Base-by-base conservation (phyloP, 768 basidiomycete species). In the Scleroderma bovista region DNA sequence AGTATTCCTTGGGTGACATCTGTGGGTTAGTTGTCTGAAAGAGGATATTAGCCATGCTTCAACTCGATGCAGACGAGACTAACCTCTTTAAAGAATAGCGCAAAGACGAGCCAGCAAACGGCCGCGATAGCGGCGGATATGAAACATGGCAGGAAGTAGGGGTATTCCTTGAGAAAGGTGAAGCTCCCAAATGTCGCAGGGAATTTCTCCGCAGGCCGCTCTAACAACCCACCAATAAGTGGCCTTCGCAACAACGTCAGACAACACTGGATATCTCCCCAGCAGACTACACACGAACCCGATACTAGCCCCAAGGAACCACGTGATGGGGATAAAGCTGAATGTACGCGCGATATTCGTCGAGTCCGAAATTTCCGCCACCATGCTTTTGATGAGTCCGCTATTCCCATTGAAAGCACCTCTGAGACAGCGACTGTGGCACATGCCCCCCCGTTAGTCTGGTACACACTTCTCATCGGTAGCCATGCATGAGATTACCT, bases 141-240 rank as follows among this genome's bases (percentile, higher is more conserved):
- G 9, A 82, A 75, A 51, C 84, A 88, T 3, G 86, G 77, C 41
- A 88, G 71, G 63, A 88, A 85, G 65, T 90, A 90, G 1, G 88
- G 87, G 62, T 84, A 86, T 26, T 70, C 64, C 56, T 72, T 75
- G 75, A 86, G 78, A 57, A 90, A 86, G 3, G 58, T 57, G 24
- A 69, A 73, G 19, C 68, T 50, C 47, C 84, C 84, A 49, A 90
- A 90, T 3, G 75, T 42, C 9, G 60, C 56, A 1, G 86, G 84
- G 59, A 86, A 88, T 3, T 75, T 80, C 39, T 87, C 83, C 40
- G 75, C 73, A 3, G 88, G 88, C 26, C 72, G 76, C 9, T 86
- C 78, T 23, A 90, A 63, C 12, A 72, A 62, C 3, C 88, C 88
- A 39, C 88, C 88, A 17, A 88, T 68, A 20, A n/a, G n/a, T 15